Conservation (phyloP, 2,329 filamentous ascomycete genomes). For the Aspergillus fructus region DNA sequence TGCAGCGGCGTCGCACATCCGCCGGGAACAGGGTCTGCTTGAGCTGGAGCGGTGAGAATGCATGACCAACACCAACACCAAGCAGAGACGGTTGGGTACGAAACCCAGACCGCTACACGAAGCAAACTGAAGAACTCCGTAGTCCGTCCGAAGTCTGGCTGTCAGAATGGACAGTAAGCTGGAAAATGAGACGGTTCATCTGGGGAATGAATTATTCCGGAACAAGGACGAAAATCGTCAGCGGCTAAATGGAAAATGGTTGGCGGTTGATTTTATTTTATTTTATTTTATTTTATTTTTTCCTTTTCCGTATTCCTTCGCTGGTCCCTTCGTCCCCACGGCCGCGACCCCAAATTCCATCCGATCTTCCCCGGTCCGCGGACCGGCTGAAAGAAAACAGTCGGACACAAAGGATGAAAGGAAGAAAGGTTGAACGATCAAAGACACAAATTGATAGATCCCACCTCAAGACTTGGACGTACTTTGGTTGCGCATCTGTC, state of each 20-base stretch:
- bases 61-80: background rate
- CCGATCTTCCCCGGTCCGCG: slow-evolving; percentile 26
- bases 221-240: background rate
- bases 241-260: background rate
- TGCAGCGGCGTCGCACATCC: slow-evolving; percentile 5
- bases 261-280: background rate
- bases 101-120: background rate
- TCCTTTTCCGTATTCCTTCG: background rate
- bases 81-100: background rate
- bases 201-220: background rate
- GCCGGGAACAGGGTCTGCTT: background rate
- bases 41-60: slow-evolving; percentile 4
- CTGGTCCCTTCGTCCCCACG: background rate
- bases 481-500: slow-evolving; percentile 1
- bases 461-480: background rate
- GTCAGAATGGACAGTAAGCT: too few relatives aligned
- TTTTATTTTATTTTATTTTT: background rate
- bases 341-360: slow-evolving; percentile 13
- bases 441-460: slow-evolving; percentile 8
- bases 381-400: slow-evolving; percentile 10
- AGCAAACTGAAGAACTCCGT: background rate
- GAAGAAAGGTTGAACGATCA: background rate
- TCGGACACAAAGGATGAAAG: background rate
- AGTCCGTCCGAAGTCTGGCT: too few relatives aligned
- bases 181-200: background rate